Base-by-base conservation (phyloP, 2,329 filamentous ascomycete species). In the Thyridium curvatum region DNA sequence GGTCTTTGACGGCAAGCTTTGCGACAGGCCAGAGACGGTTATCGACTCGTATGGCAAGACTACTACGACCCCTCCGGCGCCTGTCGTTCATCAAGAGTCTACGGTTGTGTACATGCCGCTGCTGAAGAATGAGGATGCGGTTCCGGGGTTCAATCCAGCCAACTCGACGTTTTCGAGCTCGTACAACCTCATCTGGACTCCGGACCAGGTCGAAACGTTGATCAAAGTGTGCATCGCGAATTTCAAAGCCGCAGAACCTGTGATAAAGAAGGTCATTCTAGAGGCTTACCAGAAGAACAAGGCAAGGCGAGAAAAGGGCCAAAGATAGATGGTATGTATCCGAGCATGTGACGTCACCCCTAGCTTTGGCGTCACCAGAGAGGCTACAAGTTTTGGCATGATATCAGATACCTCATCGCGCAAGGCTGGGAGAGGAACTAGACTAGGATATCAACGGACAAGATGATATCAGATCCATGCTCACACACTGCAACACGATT, bases 21-120 rank as follows among this genome's bases (percentile, higher is more conserved):
- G 32, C 18, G 41, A 40, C 28, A 28, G 30, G 31, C 34, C 38
- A 18, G 34, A 30, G 15, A 42, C 38, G 2, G 41, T 43, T 8
- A 32, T 41, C n/a, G 37, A 41, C 34, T 40, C 30, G 12, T 43
- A 41, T n/a, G 38, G 34, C 8, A 31, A 43, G 30, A 38, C 41
- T 10, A 33, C 26, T 4, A 10, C 32, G 5, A 40, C 39, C 26
- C 34, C 29, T 9, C 30, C 38, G 6, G 21, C 29, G 8, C 38
- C 30, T 4, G 17, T 18, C 6, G 37, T 18, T 2, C 21, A 9
- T 7, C 30, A 43, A n/a, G 38, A 34, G 32, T 37, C 17, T 10
- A 31, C 34, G 14, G 34, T 40, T 33, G 38, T 37, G 18, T 37
- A 37, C 17, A 30, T 43, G 13, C 34, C 38, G 16, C 30, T 43